Evolutionary conservation across 73 alveolate species (phyloP).

Genomic region (Effrenium voratum): DNA sequence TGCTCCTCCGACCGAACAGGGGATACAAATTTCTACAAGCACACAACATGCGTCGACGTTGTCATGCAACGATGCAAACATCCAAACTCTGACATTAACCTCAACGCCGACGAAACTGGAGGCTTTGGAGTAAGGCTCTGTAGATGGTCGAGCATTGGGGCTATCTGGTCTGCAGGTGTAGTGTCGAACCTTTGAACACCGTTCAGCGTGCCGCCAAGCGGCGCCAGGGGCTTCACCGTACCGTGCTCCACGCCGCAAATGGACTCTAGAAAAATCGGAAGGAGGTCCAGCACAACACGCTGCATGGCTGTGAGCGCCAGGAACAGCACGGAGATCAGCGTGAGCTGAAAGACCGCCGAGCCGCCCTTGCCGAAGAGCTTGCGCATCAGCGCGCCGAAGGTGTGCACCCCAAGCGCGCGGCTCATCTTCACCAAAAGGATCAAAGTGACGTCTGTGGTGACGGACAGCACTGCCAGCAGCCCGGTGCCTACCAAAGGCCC

Average conservation of each 20-base stretch:
- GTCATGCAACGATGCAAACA: too few species aligned
- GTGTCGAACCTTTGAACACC: too few species aligned
- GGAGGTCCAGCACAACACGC: conserved; percentile 84
- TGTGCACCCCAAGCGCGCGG: conserved; percentile 46
- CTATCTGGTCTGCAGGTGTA: too few species aligned
- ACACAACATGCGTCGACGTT: too few species aligned
- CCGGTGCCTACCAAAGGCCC: conserved; percentile 43
- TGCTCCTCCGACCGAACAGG: too few species aligned
- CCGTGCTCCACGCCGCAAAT: conserved; percentile 49
- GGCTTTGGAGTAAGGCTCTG: too few species aligned
- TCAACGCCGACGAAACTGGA: too few species aligned
- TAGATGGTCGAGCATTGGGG: too few species aligned
- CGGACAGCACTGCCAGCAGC: conserved; percentile 38
- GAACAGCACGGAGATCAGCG: conserved; percentile 80
- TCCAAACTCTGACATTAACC: too few species aligned
- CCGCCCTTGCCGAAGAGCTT: conserved; percentile 73
- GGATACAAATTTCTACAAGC: too few species aligned
- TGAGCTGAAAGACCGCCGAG: conserved; percentile 79
- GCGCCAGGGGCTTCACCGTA: conserved; percentile 70
- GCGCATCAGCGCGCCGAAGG: conserved; percentile 88
- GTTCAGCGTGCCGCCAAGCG: too few species aligned
- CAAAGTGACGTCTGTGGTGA: conserved; percentile 77
- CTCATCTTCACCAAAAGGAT: conserved; percentile 43
- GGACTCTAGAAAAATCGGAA: conserved; percentile 75
- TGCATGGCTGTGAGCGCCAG: conserved; percentile 93